Evolutionary conservation across 208 protist species (phyloP), one percentile per base, ranked within the genome.

Genomic region (Trypanosoma lewisi): DNA sequence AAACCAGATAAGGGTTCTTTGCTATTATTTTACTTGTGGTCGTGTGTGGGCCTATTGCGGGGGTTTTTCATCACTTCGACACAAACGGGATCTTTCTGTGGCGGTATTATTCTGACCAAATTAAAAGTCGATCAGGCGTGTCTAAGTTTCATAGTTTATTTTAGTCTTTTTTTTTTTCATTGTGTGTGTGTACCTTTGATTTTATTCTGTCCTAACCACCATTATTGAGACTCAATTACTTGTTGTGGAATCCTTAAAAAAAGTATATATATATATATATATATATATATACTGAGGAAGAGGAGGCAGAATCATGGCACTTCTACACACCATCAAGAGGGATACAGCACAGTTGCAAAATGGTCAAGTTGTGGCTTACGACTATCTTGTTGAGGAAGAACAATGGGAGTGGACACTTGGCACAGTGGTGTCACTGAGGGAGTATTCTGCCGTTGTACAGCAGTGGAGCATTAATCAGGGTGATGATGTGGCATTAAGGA

Each of bases 361-460:
- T 37, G 80, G 80, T 6, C 63, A 90, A 23, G 73, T 86, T 19
- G 72, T 90, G 2, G 83, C 80, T 11, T 90, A 77, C 47, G 83
- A 90, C 45, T 85, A 90, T 59, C 48, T 90, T 21, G 33, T 72
- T 27, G 61, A 66, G 28, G 59, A 23, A 14, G 80, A 86, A 52
- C 66, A 77, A 42, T 86, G 83, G 83, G 68, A 85, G 49, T 90
- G 83, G 83, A 73, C 80, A 21, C 64, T 90, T 8, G 83, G 83
- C 16, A 90, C 68, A 2, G 61, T 90, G 55, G 56, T 65, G 9
- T 70, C 77, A 19, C 44, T 84, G 8, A 63, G 72, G 33, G 65
- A 71, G 27, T 66, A 75, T 60, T 71, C 61, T 14, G 78, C 70
- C 21, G 73, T 70, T 30, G 63, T 90, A 30, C 70, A 85, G 27